Evolutionary conservation across 2,329 filamentous ascomycete genomes (phyloP), one percentile per base, ranked within the genome.

Genomic region (Trichoderma pleuroti): DNA sequence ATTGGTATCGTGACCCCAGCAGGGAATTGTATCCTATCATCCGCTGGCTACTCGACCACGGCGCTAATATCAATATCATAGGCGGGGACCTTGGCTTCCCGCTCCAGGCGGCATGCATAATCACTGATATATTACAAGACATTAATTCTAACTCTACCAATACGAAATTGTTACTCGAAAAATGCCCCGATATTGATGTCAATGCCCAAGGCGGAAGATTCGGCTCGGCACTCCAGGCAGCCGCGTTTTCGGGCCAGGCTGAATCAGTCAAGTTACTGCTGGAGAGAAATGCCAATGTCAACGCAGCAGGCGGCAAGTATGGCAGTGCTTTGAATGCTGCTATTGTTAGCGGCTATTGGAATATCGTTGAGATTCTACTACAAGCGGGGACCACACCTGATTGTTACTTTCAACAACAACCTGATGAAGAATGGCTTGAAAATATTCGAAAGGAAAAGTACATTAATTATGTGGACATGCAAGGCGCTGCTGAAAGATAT

Each of bases 61-160:
- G 69, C 16, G 69, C 65, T 9, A 6, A 63, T 34, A 46, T 62
- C 8, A 42, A 65, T 26, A 18, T 69, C n/a, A 28, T 21, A 26
- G 52, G n/a, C 4, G 69, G 64, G 1, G 16, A 39, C 16, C 71
- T 65, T 57, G 71, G 71, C n/a, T 36, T 36, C 34, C 10, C 72
- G 21, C 74, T 75, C 14, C 70, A 71, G 42, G 63, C 70, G 28
- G 72, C 73, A 30, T 70, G 67, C 54, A n/a, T 30, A 32, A 7
- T 32, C 11, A 24, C 11, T 5, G 4, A 14, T 14, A 12, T 36
- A 10, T 11, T 5, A 36, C 26, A 3, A 12, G 26, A 42, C 36
- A n/a, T 46, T 5, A 9, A 63, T 14, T n/a, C 12, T 9, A 14
- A 2, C 5, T 39, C 32, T 2, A 2, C 1, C 32, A 60, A 16